Conservation (phyloP, 1,284 basidiomycete species). For the Athelia sp. region DNA sequence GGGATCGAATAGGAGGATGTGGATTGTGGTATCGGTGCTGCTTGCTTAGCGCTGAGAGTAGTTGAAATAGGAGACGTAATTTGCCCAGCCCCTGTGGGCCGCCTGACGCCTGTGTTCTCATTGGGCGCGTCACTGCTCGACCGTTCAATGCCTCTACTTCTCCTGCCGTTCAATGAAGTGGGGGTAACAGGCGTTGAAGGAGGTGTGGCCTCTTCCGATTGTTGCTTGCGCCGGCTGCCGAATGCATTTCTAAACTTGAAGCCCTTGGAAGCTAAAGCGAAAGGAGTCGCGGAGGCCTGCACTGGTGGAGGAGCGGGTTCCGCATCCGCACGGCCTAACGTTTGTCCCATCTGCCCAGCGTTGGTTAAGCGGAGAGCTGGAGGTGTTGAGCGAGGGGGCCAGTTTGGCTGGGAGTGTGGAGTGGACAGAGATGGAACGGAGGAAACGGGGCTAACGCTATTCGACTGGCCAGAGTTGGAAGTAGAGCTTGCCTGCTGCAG, state of each 20-base stretch:
- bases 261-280: slow-evolving; percentile 28
- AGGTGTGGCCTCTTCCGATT: slow-evolving; percentile 42
- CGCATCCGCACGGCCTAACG: neutral
- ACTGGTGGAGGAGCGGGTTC: too few species aligned
- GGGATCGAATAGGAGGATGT: slow-evolving; percentile 13
- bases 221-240: slow-evolving; percentile 56
- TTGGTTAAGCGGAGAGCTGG: neutral
- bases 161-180: slow-evolving; percentile 13
- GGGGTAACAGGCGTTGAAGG: neutral
- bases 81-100: neutral
- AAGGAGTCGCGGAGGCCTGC: too few species aligned
- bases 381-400: neutral
- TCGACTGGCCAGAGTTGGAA: neutral
- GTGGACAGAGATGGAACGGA: neutral
- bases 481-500: neutral
- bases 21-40: neutral
- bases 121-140: neutral
- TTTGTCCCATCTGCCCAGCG: neutral
- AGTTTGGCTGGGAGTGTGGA: neutral
- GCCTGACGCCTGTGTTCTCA: neutral
- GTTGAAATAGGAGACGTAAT: neutral
- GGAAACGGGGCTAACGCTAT: neutral
- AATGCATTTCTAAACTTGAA: slow-evolving; percentile 61
- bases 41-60: neutral
- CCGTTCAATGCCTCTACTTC: slow-evolving; percentile 4